Percentiles rank a stretch among this genome's conserved stretches.
phyloP scores from a whole-genome alignment of 2,329 filamentous ascomycete genomes.

The Mycogone perniciosa region DNA sequence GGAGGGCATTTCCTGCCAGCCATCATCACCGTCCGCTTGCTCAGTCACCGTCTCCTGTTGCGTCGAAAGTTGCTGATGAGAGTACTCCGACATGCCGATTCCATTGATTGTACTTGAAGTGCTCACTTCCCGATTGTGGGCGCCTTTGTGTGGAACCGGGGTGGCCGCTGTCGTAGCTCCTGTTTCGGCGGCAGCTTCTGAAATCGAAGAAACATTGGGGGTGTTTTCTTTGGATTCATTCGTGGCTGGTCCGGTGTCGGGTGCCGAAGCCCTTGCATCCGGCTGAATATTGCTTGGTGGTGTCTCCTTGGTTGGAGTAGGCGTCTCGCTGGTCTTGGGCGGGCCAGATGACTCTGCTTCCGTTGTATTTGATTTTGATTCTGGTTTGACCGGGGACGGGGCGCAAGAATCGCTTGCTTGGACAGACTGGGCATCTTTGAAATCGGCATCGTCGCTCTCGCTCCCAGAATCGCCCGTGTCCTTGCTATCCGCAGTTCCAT shows the following conservation, averaged over 20 bases:
- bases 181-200: not conserved
- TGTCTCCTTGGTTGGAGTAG: constrained; percentile 9
- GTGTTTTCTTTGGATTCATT: not conserved
- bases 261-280: constrained; percentile 1
- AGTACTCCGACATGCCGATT: constrained; percentile 68
- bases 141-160: constrained; percentile 6
- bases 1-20: constrained; percentile 92
- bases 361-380: constrained; percentile 8
- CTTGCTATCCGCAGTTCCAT: not conserved
- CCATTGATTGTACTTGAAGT: constrained; percentile 28
- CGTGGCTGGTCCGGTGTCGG: not conserved
- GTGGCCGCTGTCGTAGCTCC: not conserved
- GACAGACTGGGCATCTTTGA: constrained; percentile 30
- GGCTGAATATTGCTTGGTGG: not conserved
- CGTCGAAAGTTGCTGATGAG: constrained; percentile 70
- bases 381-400: not conserved
- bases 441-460: constrained; percentile 34
- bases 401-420: not conserved
- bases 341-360: constrained; percentile 9
- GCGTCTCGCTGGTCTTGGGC: constrained; percentile 13
- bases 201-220: not conserved
- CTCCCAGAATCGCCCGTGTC: constrained; percentile 17
- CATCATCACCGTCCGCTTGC: constrained; percentile 51
- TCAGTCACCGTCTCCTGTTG: constrained; percentile 48
- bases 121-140: constrained; percentile 33